Base-by-base conservation (phyloP, 306 rosid species). In the Myrica gale region DNA sequence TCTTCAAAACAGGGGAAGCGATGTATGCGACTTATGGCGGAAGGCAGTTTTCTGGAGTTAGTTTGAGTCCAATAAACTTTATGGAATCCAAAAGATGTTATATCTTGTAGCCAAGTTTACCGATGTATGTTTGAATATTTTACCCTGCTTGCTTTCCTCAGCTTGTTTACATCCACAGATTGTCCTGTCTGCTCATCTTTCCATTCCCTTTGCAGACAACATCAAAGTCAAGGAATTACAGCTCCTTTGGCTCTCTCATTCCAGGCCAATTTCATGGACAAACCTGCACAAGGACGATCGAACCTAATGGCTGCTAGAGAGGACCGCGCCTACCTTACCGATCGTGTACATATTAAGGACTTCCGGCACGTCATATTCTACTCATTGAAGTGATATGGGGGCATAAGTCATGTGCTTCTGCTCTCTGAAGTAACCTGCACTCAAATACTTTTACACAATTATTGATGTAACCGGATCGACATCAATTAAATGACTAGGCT, bases 131-230 rank as follows among this genome's bases (percentile, higher is more conserved):
- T 74, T 82, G 76, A 77, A 73, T 78, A 32, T 71, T 53, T 48
- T 13, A 7, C 61, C 41, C 23, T 73, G 72, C 57, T 76, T 78
- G 78, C 81, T 50, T 76, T 72, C 71, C 71, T 65, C 76, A 57
- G 20, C 48, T 65, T 63, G 44, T 74, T 82, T 32, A 32, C 87
- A 86, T 78, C 79, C 82, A 78, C 76, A 60, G 78, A 75, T 21
- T 65, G 48, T 85, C 80, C 53, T 78, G 88, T 82, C 89, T 54
- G 72, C 70, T 87, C 80, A 75, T 42, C 42, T 86, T 83, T 80
- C 84, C 91, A 44, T 74, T 82, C 66, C 85, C 74, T 19, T 77
- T 80, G 68, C 70, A 85, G 91, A 88, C 88, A 81, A 65, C 41
- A 74, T 74, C 80, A 75, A 73, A 75, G 86, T 72, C 47, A 79